phyloP scores from a whole-genome alignment of 148 eudicot genomes.

The Rhododendron molle region DNA sequence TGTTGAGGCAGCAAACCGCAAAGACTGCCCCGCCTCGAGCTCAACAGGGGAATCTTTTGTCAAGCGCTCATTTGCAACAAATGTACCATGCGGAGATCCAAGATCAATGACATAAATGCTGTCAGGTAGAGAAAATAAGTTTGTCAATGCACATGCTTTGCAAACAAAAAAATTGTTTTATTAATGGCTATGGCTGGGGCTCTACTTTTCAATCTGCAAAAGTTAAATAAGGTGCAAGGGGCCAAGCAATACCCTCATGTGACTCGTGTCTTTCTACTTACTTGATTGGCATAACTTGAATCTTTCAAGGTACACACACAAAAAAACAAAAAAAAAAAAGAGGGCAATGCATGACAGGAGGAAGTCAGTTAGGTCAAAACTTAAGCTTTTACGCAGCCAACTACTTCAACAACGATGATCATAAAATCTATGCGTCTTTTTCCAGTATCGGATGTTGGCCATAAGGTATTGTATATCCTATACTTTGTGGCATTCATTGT shows the following conservation, averaged over 20 bases:
- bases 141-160: background rate
- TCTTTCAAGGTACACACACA: background rate
- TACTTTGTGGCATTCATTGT: background rate
- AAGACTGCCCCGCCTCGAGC: slow-evolving; percentile 85
- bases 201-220: background rate
- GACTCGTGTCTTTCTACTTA: background rate
- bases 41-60: slow-evolving; percentile 87
- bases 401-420: background rate
- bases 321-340: background rate
- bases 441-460: background rate
- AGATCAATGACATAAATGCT: slow-evolving; percentile 87
- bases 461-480: background rate
- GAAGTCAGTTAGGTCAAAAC: background rate
- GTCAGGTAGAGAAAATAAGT: slow-evolving; percentile 21
- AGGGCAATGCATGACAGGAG: background rate
- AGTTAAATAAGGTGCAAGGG: background rate
- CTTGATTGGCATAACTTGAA: background rate
- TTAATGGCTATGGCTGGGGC: background rate
- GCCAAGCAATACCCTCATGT: background rate
- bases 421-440: background rate
- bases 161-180: background rate
- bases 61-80: slow-evolving; percentile 92
- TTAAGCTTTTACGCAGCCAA: background rate
- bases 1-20: slow-evolving; percentile 95
- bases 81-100: slow-evolving; percentile 98